Evolutionary conservation across 176 grass and related monocot species (phyloP), one percentile per base, ranked within the genome.

Genomic region (Calamus simplicifolius): DNA sequence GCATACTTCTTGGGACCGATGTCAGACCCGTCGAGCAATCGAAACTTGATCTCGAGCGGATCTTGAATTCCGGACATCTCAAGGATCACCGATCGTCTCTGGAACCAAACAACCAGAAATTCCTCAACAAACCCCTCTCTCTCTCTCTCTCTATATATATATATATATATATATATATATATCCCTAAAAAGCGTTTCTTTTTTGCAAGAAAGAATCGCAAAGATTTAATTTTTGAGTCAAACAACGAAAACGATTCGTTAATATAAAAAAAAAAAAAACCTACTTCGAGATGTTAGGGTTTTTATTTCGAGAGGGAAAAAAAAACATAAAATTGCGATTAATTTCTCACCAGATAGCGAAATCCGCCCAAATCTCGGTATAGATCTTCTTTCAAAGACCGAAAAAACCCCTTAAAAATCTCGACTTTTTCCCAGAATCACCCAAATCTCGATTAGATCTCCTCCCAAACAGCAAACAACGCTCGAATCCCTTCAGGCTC

Each of bases 21-120:
- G 27, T 73, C 69, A 7, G 69, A 73, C 52, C 69, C 69, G 51
- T 73, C 58, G 3, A 60, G 56, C 26, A 73, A 61, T 50, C 17
- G 56, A 63, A 73, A 62, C 61, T 51, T 58, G 17, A 73, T 73
- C 52, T 73, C 58, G 38, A 73, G 51, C 16, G 27, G 38, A 0
- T 53, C 62, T 50, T 64, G 62, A 15, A 64, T 48, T 64, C 43
- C 62, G 51, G 62, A 50, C 62, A 64, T 64, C 4, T 64, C 43
- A 64, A 25, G 53, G 23, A 23, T n/a, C 43, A 16, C 49, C 10
- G 35, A 43, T 12, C 2, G 35, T 13, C 35, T 43, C 35, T 43
- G 35, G 5, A 43, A 12, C 10, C 8, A 43, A 43, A 43, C 7
- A 43, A 43, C 35, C 7, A 43, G 12, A 43, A 43, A 10, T 43